Evolutionary conservation across 1,284 basidiomycete genomes (phyloP), one percentile per base, ranked within the genome.

Genomic region (Ceratobasidium theobromae): DNA sequence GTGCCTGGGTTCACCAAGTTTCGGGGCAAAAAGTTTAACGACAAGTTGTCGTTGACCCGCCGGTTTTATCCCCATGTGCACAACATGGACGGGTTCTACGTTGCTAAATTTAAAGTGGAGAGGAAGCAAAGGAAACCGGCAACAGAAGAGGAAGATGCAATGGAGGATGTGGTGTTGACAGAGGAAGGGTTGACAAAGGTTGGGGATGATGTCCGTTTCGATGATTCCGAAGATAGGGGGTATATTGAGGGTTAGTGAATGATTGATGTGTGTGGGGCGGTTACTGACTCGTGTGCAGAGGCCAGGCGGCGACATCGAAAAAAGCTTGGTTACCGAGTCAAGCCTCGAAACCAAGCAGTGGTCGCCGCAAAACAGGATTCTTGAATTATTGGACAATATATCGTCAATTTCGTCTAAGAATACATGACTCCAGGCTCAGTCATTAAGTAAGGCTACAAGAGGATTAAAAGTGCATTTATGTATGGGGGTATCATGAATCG

Each of bases 31-130:
- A 80, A 79, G 51, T 99, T 98, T 79, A 83, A 90, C 76, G 82
- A 89, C 35, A 89, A 84, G 69, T 79, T 99, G 73, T 83, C 80
- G 69, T 78, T 95, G 71, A 95, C 95, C n/a, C 80, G 93, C 71
- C 81, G 95, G 67, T 93, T 92, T 77, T 95, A 93, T 75, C 93
- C 93, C 12, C 92, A 95, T 75, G 89, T 91, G 72, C 89, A 92
- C 76, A 93, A 93, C 75, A 93, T 99, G 91, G 97, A 99, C 77
- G 97, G 97, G 1, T 99, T 99, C 83, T 99, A 87, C 76, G 95
- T 99, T 65, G 95, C 96, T 70, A 99, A 99, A 79, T 92, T 99
- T 82, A 97, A 94, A 78, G 88, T 99, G 23, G 89, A 87, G 75
- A 90, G 86, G 77, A 83, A 87, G 68, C 75, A 78, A 55, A 95